Evolutionary conservation across 148 eudicot genomes (phyloP).

Genomic region (Heliamphora exappendiculata): DNA sequence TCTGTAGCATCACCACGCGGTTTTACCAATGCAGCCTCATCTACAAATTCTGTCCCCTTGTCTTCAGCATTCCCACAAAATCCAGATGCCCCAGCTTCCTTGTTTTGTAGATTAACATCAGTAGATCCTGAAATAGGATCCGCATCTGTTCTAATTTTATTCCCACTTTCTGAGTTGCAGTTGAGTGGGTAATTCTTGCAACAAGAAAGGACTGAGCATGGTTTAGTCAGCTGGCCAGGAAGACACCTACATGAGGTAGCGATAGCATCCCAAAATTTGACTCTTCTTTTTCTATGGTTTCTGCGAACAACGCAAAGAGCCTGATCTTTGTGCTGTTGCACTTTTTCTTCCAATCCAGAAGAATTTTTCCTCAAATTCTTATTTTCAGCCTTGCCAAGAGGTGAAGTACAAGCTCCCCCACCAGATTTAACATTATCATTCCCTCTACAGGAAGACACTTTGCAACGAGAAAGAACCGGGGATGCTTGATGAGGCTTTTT

Average conservation of each 20-base stretch:
- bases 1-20: constrained; percentile 22
- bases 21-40: constrained; percentile 18
- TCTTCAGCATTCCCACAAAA: constrained; percentile 2
- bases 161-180: constrained; percentile 14
- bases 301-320: constrained; percentile 24
- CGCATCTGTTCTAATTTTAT: constrained; percentile 7
- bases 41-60: constrained; percentile 18
- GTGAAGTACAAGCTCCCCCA: constrained; percentile 4
- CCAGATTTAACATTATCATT: neutral
- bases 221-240: constrained; percentile 14
- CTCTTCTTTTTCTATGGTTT: constrained; percentile 31
- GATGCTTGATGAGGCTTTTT: neutral
- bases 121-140: neutral
- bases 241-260: constrained; percentile 19
- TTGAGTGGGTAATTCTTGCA: constrained; percentile 10
- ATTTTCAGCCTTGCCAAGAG: constrained; percentile 10
- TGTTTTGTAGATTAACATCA: neutral
- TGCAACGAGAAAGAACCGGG: constrained; percentile 3
- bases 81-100: neutral
- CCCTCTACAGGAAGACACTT: neutral
- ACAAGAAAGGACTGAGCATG: neutral
- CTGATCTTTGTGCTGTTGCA: constrained; percentile 11
- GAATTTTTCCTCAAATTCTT: neutral
- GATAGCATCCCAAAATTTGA: constrained; percentile 29
- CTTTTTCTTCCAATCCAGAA: constrained; percentile 6